A percentile compares a stretch with the other conserved stretches of the same genome.
Conservation (phyloP, 2,329 filamentous ascomycete genomes). For the Aspergillus persii region DNA sequence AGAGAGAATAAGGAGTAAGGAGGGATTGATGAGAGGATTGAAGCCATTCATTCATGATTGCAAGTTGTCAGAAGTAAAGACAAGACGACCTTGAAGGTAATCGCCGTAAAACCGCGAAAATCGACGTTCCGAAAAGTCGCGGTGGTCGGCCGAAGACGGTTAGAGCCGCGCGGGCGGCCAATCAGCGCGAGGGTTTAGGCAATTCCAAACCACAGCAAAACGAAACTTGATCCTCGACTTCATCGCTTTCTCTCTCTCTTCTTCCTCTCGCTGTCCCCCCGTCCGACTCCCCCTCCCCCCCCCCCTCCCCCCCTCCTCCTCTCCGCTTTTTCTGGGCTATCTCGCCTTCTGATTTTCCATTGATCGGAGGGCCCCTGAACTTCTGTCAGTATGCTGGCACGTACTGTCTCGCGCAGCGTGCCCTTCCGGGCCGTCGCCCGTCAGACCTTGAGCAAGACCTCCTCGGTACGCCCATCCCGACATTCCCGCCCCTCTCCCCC, state of each 20-base stretch:
- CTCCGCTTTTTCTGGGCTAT: slow-evolving; percentile 30
- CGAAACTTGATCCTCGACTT: slow-evolving; percentile 37
- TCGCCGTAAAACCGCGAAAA: slow-evolving; percentile 5
- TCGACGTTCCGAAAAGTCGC: slow-evolving; percentile 34
- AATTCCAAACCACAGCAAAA: slow-evolving; percentile 37
- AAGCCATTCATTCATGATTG: too few species aligned
- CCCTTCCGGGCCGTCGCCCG: slow-evolving; percentile 77
- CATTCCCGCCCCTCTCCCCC: slow-evolving; percentile 25
- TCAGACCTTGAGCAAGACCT: slow-evolving; percentile 68
- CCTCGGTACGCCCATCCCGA: slow-evolving; percentile 67
- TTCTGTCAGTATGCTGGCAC: slow-evolving; percentile 77
- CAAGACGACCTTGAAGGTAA: too few species aligned
- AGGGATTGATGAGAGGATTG: too few species aligned
- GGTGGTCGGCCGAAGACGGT: slow-evolving; percentile 36
- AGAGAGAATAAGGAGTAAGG: background rate
- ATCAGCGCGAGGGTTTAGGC: slow-evolving; percentile 39
- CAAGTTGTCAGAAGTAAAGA: background rate
- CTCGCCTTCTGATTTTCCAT: slow-evolving; percentile 31
- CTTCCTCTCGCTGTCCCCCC: too few species aligned
- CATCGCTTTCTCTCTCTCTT: slow-evolving; percentile 34
- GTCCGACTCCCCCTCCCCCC: slow-evolving; percentile 21
- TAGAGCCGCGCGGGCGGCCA: slow-evolving; percentile 28
- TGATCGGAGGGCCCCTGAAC: slow-evolving; percentile 33
- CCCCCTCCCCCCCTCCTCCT: slow-evolving; percentile 26
- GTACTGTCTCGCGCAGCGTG: slow-evolving; percentile 84